phyloP scores from a whole-genome alignment of 2,329 filamentous ascomycete species.

The Macroventuria anomochaeta region DNA sequence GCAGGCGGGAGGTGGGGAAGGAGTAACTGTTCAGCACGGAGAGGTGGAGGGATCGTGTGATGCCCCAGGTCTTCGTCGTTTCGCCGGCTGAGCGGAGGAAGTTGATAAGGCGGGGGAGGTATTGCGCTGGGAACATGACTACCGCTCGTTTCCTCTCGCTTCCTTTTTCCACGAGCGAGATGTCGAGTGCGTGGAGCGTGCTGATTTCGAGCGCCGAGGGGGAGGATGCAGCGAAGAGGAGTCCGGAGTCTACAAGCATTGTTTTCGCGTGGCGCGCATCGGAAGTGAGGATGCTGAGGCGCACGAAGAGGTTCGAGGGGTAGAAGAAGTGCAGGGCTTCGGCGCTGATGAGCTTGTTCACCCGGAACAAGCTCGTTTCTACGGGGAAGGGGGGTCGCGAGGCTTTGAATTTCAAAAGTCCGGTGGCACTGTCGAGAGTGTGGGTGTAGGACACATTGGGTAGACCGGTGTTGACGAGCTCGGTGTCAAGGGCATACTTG shows the following conservation, averaged over 20 bases:
- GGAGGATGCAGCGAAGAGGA: slow-evolving; percentile 34
- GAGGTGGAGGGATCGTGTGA: slow-evolving; percentile 29
- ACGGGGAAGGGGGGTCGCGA: slow-evolving; percentile 40
- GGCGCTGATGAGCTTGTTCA: slow-evolving; percentile 33
- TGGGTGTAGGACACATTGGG: slow-evolving; percentile 42
- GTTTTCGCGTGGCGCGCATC: slow-evolving; percentile 42
- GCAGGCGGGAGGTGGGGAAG: slow-evolving; percentile 32
- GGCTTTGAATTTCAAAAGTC: slow-evolving; percentile 33
- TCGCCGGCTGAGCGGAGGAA: slow-evolving; percentile 39
- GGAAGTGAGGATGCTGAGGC: slow-evolving; percentile 32
- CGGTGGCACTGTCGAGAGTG: slow-evolving; percentile 23
- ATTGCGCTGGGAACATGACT: slow-evolving; percentile 45
- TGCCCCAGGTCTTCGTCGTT: slow-evolving; percentile 32
- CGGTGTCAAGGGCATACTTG: slow-evolving; percentile 42
- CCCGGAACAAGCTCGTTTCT: slow-evolving; percentile 33
- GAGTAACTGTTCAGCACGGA: slow-evolving; percentile 34
- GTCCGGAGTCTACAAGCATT: slow-evolving; percentile 40
- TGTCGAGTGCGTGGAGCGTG: slow-evolving; percentile 35
- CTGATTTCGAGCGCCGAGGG: slow-evolving; percentile 15
- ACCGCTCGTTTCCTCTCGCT: slow-evolving; percentile 34
- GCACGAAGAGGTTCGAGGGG: slow-evolving; percentile 40
- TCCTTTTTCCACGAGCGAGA: slow-evolving; percentile 39
- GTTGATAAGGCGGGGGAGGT: slow-evolving; percentile 44
- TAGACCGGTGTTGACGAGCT: slow-evolving; percentile 40
- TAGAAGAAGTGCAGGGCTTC: slow-evolving; percentile 41